phyloP scores from a whole-genome alignment of 768 basidiomycete genomes.

The Epithele typhae region DNA sequence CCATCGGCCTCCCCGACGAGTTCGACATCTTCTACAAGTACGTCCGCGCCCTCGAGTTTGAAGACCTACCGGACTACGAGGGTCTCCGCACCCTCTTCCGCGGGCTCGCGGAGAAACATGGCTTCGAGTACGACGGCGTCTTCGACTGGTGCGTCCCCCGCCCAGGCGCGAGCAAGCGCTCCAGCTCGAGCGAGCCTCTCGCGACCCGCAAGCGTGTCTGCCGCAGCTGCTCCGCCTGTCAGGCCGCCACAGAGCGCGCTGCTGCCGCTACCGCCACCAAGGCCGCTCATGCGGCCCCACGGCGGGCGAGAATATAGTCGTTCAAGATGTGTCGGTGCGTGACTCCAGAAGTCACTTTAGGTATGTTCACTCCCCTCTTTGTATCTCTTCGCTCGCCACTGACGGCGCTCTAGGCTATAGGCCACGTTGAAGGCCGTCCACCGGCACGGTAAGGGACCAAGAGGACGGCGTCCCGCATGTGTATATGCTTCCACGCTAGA shows the following conservation, averaged over 20 bases:
- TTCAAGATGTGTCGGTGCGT: slow-evolving; percentile 1
- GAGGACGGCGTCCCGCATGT: slow-evolving; percentile 5
- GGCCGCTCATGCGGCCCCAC: slow-evolving; percentile 3
- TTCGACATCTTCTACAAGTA: slow-evolving; percentile 78
- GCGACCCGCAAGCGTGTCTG: slow-evolving; percentile 20
- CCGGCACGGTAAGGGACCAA: slow-evolving; percentile 7
- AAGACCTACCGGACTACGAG: slow-evolving; percentile 86
- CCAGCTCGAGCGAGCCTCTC: neutral
- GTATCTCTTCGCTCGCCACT: neutral
- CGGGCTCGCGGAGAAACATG: slow-evolving; percentile 30
- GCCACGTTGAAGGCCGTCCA: slow-evolving; percentile 3
- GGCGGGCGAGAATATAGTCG: slow-evolving; percentile 4
- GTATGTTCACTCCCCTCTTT: neutral
- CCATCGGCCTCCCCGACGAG: slow-evolving; percentile 73
- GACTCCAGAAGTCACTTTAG: slow-evolving; percentile 11
- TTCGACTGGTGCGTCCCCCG: slow-evolving; percentile 27
- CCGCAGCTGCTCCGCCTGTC: slow-evolving; percentile 21
- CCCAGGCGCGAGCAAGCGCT: slow-evolving; percentile 13
- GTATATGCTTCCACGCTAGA: slow-evolving; percentile 10
- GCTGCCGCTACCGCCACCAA: slow-evolving; percentile 12
- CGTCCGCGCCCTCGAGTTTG: slow-evolving; percentile 78
- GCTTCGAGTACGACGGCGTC: slow-evolving; percentile 24
- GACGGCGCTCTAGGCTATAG: slow-evolving; percentile 4
- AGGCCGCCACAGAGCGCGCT: slow-evolving; percentile 17
- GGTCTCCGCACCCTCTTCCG: slow-evolving; percentile 74